Conservation (phyloP, 2,329 filamentous ascomycete genomes). For the Dothiorella sarmentorum region DNA sequence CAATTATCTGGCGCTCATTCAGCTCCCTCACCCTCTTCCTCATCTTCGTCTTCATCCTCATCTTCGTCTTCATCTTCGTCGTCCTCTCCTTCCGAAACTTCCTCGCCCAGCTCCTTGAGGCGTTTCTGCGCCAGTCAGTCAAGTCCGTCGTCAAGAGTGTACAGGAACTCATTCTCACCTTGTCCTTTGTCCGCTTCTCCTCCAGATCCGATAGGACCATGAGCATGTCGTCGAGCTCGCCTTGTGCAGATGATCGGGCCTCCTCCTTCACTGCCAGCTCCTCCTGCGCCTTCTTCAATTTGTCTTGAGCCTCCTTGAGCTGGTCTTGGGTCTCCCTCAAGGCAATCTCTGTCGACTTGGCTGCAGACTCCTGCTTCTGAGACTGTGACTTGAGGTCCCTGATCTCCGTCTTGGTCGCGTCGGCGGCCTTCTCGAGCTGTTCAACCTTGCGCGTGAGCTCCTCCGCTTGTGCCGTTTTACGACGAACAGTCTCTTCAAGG, state of each 20-base stretch:
- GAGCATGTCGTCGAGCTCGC: slow-evolving; percentile 48
- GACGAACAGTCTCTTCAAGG: slow-evolving; percentile 23
- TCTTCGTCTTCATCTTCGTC: slow-evolving; percentile 39
- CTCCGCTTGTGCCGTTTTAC: slow-evolving; percentile 14
- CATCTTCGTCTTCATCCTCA: slow-evolving; percentile 45
- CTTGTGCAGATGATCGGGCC: slow-evolving; percentile 33
- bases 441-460: slow-evolving; percentile 19
- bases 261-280: slow-evolving; percentile 40
- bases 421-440: slow-evolving; percentile 10
- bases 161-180: slow-evolving; percentile 26
- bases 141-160: not conserved
- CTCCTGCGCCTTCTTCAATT: slow-evolving; percentile 27
- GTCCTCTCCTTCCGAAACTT: slow-evolving; percentile 41
- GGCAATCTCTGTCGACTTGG: slow-evolving; percentile 1
- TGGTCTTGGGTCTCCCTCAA: slow-evolving; percentile 26
- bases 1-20: not conserved
- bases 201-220: slow-evolving; percentile 48
- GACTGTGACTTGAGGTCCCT: slow-evolving; percentile 18
- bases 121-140: slow-evolving; percentile 39
- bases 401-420: slow-evolving; percentile 22
- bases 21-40: not conserved
- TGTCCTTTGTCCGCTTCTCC: slow-evolving; percentile 41
- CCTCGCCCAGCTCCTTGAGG: slow-evolving; percentile 44
- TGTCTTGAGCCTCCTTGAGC: slow-evolving; percentile 27
- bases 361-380: slow-evolving; percentile 14